Conservation (phyloP, 805 yeast species). For the Yarrowia keelungensis region DNA sequence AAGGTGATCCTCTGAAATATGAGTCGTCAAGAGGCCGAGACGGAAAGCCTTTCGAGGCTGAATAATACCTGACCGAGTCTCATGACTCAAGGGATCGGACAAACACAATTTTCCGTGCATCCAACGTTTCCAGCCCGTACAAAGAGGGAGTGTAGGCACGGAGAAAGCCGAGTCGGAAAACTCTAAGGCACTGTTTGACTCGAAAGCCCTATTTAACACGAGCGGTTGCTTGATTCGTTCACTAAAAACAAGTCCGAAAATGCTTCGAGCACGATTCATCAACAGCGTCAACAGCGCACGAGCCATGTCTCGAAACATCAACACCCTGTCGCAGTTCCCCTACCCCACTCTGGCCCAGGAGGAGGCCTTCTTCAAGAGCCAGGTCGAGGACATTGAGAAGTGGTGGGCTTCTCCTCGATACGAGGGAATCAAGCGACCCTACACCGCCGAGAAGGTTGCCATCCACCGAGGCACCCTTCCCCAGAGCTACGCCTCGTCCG, state of each 20-base stretch:
- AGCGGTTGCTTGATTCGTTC: constrained; percentile 24
- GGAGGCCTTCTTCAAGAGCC: constrained; percentile 47
- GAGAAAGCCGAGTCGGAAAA: constrained; percentile 38
- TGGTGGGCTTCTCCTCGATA: constrained; percentile 63
- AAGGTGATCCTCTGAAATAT: neutral
- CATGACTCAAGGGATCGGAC: constrained; percentile 10
- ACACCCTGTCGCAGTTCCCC: constrained; percentile 50
- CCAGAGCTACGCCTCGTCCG: constrained; percentile 55
- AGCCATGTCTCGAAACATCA: constrained; percentile 40
- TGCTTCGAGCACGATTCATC: constrained; percentile 37
- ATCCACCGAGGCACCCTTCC: constrained; percentile 60
- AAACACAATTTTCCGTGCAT: constrained; percentile 3
- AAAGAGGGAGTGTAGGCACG: neutral
- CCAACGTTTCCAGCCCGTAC: neutral
- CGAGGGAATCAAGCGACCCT: constrained; percentile 58
- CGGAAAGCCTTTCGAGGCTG: neutral
- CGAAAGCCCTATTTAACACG: constrained; percentile 33
- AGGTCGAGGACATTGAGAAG: constrained; percentile 52
- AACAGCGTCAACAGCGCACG: constrained; percentile 31
- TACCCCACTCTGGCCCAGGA: constrained; percentile 51
- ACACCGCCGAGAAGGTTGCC: constrained; percentile 61
- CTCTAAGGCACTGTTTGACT: constrained; percentile 17
- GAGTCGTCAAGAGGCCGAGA: neutral
- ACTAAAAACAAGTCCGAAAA: neutral
- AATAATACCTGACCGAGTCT: neutral